Base-by-base conservation (phyloP, 345 rosid genomes). In the Hypericum androsaemum region DNA sequence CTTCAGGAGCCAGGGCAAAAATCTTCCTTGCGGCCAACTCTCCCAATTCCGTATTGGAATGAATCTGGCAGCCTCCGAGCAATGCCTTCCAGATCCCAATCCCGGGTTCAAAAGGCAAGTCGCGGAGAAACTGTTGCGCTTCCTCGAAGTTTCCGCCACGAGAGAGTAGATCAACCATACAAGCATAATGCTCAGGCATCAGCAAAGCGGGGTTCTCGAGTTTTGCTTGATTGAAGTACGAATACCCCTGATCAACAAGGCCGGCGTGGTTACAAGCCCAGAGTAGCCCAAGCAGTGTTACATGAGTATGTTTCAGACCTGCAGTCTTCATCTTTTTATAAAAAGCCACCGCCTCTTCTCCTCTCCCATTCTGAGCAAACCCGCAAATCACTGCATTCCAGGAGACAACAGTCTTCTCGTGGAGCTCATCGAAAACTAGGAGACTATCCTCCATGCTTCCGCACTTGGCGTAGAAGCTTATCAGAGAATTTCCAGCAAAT, bases 51-150 rank as follows among this genome's bases (percentile, higher is more conserved):
- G 46, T 56, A 53, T 85, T 88, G 13, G 79, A 77, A 52, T 85
- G 89, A 43, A 80, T 79, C 62, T 67, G 81, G 68, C 95, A 85
- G 49, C 97, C 97, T n/a, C 85, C 79, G 12, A 83, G 95, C 57
- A 83, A 64, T 49, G 95, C 89, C 53, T 85, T 85, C 92, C 97
- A 88, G 50, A 88, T 85, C 57, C 95, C 97, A 40, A 85, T 65
- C 42, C 95, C 97, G 0, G 89, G 92, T 41, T 79, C 76, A 46
- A 77, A 69, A 8, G 86, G 86, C 73, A 88, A 54, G 43, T 64
- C 60, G n/a, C 57, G 47, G 41, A 85, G 60, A 63, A 77, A 73
- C 62, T 56, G 63, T 43, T 68, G 71, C 35, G 92, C 92, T 64
- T 85, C 92, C 45, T 69, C 41, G 57, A 85, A 81, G 47, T 10